phyloP scores from a whole-genome alignment of 2,329 filamentous ascomycete species.

The Phoma sp. region DNA sequence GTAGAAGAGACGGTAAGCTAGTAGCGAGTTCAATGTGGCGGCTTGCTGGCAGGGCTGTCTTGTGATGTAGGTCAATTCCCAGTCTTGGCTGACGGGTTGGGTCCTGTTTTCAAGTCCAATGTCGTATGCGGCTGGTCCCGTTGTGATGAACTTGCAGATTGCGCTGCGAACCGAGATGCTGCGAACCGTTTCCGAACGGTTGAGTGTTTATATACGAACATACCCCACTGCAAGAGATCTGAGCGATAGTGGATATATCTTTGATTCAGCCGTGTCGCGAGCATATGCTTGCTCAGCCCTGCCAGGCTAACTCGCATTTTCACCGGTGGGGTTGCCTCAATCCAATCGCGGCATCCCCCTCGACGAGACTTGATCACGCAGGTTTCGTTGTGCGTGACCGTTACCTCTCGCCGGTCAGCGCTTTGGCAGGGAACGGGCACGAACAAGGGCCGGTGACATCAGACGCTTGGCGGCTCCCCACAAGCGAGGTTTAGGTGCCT shows the following conservation, averaged over 20 bases:
- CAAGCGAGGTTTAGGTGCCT: conserved; percentile 15
- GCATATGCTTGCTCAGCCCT: conserved; percentile 14
- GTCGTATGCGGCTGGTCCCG: conserved; percentile 17
- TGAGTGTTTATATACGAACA: not conserved
- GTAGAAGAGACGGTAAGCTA: conserved; percentile 13
- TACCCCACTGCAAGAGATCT: not conserved
- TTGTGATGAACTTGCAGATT: conserved; percentile 10
- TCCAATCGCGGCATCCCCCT: conserved; percentile 1
- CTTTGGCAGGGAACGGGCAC: not conserved
- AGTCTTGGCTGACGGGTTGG: conserved; percentile 7
- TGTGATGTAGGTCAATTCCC: conserved; percentile 3
- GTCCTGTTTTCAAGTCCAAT: conserved; percentile 15
- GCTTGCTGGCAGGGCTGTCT: not conserved
- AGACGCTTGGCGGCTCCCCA: not conserved
- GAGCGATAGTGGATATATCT: not conserved
- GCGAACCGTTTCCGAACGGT: not conserved
- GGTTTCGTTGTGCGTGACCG: not conserved
- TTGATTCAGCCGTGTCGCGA: not conserved
- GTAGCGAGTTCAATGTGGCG: conserved; percentile 8
- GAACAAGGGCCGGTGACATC: conserved; percentile 7
- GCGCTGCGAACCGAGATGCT: not conserved
- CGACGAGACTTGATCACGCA: not conserved
- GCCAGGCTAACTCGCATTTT: conserved; percentile 10
- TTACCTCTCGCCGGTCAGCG: conserved; percentile 5
- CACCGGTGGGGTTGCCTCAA: conserved; percentile 2